Evolutionary conservation across 805 yeast species (phyloP).

Genomic region (Kregervanrija pseudodelftensis): DNA sequence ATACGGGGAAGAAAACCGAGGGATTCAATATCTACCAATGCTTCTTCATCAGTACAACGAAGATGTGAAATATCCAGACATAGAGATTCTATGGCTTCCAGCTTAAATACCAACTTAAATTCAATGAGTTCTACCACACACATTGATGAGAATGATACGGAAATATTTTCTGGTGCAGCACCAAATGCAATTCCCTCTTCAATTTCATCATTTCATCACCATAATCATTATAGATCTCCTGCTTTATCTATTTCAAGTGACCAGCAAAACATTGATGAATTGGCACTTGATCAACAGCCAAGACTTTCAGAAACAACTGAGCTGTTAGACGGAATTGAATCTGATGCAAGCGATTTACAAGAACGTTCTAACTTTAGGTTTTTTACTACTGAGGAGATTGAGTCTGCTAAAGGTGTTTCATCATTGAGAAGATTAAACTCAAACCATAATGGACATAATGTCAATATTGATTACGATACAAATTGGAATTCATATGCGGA

Average conservation of each 20-base stretch:
- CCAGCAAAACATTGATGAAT: conserved; percentile 3
- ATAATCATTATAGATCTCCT: conserved; percentile 24
- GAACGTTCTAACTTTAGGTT: conserved; percentile 56
- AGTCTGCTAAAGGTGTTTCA: conserved; percentile 81
- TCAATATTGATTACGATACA: conserved; percentile 64
- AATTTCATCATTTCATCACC: conserved; percentile 68
- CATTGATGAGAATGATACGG: conserved; percentile 56
- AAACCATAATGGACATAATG: conserved; percentile 15
- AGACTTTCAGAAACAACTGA: not conserved
- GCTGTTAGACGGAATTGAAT: conserved; percentile 26
- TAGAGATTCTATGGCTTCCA: conserved; percentile 24
- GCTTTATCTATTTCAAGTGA: conserved; percentile 9
- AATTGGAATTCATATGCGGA: conserved; percentile 65
- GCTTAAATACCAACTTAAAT: conserved; percentile 4
- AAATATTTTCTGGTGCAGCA: conserved; percentile 73
- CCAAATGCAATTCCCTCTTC: conserved; percentile 73
- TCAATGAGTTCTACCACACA: conserved; percentile 10
- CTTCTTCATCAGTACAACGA: no score
- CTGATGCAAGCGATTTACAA: conserved; percentile 26
- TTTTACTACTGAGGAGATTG: conserved; percentile 77
- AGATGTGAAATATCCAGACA: conserved; percentile 21
- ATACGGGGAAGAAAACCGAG: no score
- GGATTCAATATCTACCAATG: no score
- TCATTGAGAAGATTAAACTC: conserved; percentile 50
- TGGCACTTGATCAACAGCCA: conserved; percentile 3